Conservation (phyloP, 2,329 filamentous ascomycete species). For the Bertia moriformis region DNA sequence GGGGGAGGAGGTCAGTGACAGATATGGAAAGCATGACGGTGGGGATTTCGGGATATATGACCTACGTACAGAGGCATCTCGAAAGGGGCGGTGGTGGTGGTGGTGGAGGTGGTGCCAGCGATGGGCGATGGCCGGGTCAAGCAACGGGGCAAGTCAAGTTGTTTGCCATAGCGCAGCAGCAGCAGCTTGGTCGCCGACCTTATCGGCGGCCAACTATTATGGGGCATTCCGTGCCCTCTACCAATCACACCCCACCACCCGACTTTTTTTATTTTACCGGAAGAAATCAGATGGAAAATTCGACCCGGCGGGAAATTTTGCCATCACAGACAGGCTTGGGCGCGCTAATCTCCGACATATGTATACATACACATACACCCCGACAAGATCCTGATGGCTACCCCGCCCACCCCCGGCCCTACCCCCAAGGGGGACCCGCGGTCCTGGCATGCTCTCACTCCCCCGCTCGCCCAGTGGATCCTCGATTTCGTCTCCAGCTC, state of each 20-base stretch:
- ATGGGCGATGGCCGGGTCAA: background rate
- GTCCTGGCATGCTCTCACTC: constrained; percentile 55
- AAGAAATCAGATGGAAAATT: background rate
- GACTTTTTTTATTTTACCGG: too few species aligned
- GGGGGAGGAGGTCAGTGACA: background rate
- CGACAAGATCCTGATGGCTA: constrained; percentile 13
- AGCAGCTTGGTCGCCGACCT: too few species aligned
- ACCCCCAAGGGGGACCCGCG: constrained; percentile 32
- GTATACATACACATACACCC: background rate
- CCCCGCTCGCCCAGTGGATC: constrained; percentile 67
- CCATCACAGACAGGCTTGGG: background rate
- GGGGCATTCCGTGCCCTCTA: too few species aligned
- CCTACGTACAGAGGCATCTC: background rate
- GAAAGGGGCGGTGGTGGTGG: background rate
- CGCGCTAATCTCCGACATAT: constrained; percentile 1
- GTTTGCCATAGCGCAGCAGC: background rate
- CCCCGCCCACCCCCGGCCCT: constrained; percentile 13
- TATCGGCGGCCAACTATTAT: too few species aligned
- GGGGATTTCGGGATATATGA: background rate
- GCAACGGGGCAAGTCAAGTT: background rate
- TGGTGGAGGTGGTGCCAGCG: background rate
- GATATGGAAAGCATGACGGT: too few species aligned
- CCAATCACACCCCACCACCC: too few species aligned
- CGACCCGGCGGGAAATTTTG: background rate
- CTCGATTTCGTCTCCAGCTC: constrained; percentile 70